Evolutionary conservation across 176 grass and related monocot genomes (phyloP), one percentile per base, ranked within the genome.

Genomic region (Chrysopogon serrulatus): DNA sequence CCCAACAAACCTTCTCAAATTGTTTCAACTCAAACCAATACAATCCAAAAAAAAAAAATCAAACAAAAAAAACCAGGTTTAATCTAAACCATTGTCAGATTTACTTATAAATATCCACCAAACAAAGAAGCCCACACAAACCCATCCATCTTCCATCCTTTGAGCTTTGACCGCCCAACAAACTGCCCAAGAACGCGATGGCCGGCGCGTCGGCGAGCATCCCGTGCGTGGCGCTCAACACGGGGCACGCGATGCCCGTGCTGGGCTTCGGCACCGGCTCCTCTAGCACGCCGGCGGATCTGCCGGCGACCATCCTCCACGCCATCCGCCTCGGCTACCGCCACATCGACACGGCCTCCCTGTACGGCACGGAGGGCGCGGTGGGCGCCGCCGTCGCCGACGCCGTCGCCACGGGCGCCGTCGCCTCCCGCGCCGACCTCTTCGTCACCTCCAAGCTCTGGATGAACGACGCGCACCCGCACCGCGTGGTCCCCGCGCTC

Each of bases 401-500:
- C 5, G 83, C 86, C 79, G 37, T 94, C 8, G 34, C 65, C 7
- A 2, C 57, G 19, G 86, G 92, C 17, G 53, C 82, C 33, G 85
- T 87, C 76, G 19, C 31, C 28, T 87, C 86, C 71, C 92, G 89
- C 23, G 68, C 24, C 48, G 79, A 88, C 19, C 73, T 94, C 73
- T 94, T 91, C 85, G 31, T 94, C 66, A 94, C 86, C 49, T 84
- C 89, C 89, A 94, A 94, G 83, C 86, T 94, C 56, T 74, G 45
- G 83, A 36, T 85, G 74, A 9, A 35, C 31, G 80, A 94, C 76
- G 65, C 86, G 35, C 74, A 45, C 33, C 71, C 83, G 0, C 59
- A 23, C 59, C 83, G 82, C 10, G 90, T 97, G 31, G 37, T 97
- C 53, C 68, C 95, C 9, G 85, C 92, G 26, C 82, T 97, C 36